These are phyloP conservation scores for Talaromyces rugulosus DNA, from an alignment of 2,329 filamentous ascomycete genomes.

Conservation along the genomic window DNA sequence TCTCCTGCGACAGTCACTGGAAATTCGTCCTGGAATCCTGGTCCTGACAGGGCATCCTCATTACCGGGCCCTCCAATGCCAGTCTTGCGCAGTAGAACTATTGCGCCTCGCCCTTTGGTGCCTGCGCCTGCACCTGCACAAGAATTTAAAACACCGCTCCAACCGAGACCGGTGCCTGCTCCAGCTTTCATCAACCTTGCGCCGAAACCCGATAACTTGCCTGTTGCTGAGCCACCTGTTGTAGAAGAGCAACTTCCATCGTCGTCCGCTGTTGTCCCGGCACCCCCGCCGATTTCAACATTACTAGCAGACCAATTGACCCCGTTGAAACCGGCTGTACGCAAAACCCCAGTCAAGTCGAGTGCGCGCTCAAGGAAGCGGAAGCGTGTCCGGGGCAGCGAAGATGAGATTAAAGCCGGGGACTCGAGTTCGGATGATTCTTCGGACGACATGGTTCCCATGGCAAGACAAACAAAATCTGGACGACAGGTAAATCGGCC, in stretches of 20 bases:
- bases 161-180: not conserved
- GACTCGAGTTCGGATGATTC: slow-evolving; percentile 35
- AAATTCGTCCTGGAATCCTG: slow-evolving; percentile 1
- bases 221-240: not conserved
- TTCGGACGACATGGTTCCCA: slow-evolving; percentile 41
- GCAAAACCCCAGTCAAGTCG: not conserved
- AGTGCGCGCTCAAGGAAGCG: slow-evolving; percentile 20
- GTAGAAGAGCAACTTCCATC: not conserved
- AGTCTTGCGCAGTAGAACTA: slow-evolving; percentile 1
- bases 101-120: slow-evolving; percentile 3
- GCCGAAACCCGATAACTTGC: not conserved
- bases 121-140: not conserved
- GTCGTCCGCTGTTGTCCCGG: not conserved
- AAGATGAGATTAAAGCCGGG: slow-evolving; percentile 29
- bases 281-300: not conserved
- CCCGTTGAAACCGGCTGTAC: not conserved
- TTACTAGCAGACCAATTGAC: not conserved
- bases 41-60: not conserved
- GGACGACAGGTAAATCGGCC: slow-evolving; percentile 65
- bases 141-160: not conserved
- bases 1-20: not conserved
- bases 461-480: slow-evolving; percentile 68
- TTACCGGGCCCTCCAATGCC: not conserved
- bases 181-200: not conserved
- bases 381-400: slow-evolving; percentile 23